A percentile compares a stretch with the other conserved stretches of the same genome.
Evolutionary conservation across 2,329 filamentous ascomycete genomes (phyloP).

Genomic region (Sclerotinia trifoliorum): DNA sequence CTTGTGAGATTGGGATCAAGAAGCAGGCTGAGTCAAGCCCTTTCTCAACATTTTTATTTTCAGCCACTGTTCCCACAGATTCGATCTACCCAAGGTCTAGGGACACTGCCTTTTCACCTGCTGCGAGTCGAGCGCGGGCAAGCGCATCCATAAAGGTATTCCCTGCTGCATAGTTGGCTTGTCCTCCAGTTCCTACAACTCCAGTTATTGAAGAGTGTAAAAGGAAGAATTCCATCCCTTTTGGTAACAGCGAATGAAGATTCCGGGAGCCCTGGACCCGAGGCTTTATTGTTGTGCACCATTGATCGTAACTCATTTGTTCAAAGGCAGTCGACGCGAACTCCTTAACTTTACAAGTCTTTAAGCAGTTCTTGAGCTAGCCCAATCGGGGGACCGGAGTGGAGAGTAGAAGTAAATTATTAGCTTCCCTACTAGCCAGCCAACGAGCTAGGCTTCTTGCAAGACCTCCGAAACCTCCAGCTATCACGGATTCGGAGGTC

Average conservation of each 20-base stretch:
- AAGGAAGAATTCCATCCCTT: constrained; percentile 44
- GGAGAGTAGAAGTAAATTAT: constrained; percentile 34
- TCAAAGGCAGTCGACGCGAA: constrained; percentile 10
- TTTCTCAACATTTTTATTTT: constrained; percentile 14
- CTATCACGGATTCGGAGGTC: constrained; percentile 25
- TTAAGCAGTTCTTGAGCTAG: constrained; percentile 21
- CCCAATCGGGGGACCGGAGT: constrained; percentile 19
- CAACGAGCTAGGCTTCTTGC: constrained; percentile 32
- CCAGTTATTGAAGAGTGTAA: constrained; percentile 41
- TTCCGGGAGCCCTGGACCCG: constrained; percentile 37
- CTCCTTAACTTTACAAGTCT: constrained; percentile 9
- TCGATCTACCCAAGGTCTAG: background rate
- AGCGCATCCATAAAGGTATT: constrained; percentile 36
- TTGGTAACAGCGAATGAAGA: constrained; percentile 25
- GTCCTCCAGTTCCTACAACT: constrained; percentile 22
- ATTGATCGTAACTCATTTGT: constrained; percentile 42
- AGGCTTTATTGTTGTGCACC: constrained; percentile 37
- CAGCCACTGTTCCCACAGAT: background rate
- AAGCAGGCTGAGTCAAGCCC: constrained; percentile 31
- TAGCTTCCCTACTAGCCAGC: constrained; percentile 33
- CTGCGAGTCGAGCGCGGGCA: background rate
- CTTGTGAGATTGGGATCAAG: constrained; percentile 49
- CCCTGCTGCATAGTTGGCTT: constrained; percentile 28
- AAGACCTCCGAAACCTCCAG: constrained; percentile 38
- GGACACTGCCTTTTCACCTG: background rate